These are phyloP conservation scores for Daedaleopsis nitida DNA, from an alignment of 768 basidiomycete species.

Conservation along the genomic window DNA sequence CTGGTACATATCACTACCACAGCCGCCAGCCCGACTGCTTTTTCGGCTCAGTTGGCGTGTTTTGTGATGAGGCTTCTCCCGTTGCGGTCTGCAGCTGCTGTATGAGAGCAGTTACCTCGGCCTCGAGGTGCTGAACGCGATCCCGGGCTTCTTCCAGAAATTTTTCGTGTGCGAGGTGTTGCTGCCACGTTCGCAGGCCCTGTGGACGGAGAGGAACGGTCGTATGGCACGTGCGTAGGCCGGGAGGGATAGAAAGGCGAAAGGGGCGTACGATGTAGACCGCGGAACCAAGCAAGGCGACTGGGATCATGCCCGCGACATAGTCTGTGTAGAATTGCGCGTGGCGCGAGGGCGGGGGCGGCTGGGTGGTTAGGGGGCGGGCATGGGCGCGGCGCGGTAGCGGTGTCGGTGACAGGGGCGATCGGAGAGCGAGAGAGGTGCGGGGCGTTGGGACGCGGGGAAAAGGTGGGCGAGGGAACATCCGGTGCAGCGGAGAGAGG, in stretches of 20 bases:
- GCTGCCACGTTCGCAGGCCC: constrained; percentile 68
- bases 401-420: not conserved
- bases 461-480: not conserved
- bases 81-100: constrained; percentile 9
- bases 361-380: constrained; percentile 12
- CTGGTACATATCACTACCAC: constrained; percentile 26
- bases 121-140: constrained; percentile 58
- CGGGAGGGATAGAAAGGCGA: not conserved
- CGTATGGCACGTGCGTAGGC: not conserved
- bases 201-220: constrained; percentile 29
- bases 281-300: constrained; percentile 76
- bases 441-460: not conserved
- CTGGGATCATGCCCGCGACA: constrained; percentile 76
- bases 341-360: constrained; percentile 46
- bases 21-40: constrained; percentile 23
- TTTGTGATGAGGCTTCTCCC: not conserved
- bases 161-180: constrained; percentile 69
- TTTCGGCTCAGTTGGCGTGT: constrained; percentile 1
- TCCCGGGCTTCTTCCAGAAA: constrained; percentile 62
- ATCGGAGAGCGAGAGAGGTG: not conserved
- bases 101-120: constrained; percentile 47
- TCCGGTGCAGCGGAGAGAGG: too few species aligned
- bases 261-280: constrained; percentile 64
- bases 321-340: constrained; percentile 68
- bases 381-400: constrained; percentile 2